Percentiles rank a stretch among this genome's conserved stretches.
phyloP scores from a whole-genome alignment of 176 grass and related monocot genomes.

The Dactylis glomerata region DNA sequence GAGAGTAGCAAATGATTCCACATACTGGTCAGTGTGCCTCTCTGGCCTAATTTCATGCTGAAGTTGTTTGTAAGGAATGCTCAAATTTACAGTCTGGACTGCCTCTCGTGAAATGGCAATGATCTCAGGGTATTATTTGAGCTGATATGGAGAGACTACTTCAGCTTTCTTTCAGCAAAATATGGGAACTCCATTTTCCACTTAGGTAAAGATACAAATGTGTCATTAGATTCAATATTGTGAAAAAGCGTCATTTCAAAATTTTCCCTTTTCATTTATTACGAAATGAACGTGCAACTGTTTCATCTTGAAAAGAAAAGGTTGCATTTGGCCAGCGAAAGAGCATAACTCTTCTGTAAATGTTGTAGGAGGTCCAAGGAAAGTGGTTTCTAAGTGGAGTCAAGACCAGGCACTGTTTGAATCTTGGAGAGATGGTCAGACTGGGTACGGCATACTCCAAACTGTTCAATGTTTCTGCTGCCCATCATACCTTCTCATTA shows the following conservation, averaged over 20 bases:
- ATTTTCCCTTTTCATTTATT: neutral
- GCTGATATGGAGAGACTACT: constrained; percentile 98
- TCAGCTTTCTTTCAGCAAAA: constrained; percentile 89
- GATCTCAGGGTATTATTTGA: constrained; percentile 92
- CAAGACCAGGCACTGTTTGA: constrained; percentile 65
- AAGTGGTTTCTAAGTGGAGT: constrained; percentile 65
- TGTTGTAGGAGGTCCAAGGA: constrained; percentile 73
- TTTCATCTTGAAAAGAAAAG: neutral
- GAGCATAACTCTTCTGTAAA: neutral
- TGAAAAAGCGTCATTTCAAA: neutral
- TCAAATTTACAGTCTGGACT: neutral
- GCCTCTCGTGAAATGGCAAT: neutral
- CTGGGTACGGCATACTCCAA: constrained; percentile 44
- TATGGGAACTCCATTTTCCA: constrained; percentile 92
- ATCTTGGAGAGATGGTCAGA: constrained; percentile 79
- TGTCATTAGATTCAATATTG: neutral
- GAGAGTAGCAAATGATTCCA: constrained; percentile 87
- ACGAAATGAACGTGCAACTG: neutral
- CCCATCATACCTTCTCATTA: neutral
- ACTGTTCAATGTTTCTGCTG: neutral
- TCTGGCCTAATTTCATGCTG: neutral
- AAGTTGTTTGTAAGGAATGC: neutral
- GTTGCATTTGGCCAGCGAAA: constrained; percentile 4
- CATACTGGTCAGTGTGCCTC: constrained; percentile 73
- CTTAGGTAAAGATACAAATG: constrained; percentile 41